Base-by-base conservation (phyloP, 345 rosid genomes). In the Eucalyptus sideroxylon region DNA sequence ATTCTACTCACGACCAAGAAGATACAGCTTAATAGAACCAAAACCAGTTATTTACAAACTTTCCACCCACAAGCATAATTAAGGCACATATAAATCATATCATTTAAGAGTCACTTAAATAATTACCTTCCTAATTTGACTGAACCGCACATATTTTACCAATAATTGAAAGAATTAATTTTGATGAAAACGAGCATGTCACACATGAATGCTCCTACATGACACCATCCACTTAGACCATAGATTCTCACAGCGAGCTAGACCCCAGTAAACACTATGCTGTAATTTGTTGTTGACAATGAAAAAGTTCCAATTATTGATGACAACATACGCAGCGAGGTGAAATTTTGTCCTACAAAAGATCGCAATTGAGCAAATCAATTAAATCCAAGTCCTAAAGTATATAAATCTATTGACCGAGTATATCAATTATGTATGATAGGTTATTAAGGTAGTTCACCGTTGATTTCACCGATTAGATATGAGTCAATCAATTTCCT, bases 311-410 rank as follows among this genome's bases (percentile, higher is more conserved):
- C 4, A 62, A 62, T 27, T 9, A 62, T 62, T 11, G 4, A 62
- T 62, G 69, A 60, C 3, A 4, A 30, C 16, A 60, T 62, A 62
- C n/a, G 69, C 17, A 62, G 7, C 0, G 0, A 1, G 16, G 31
- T 0, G 16, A 4, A 62, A 62, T 11, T 1, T 62, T 60, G 69
- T 60, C 34, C 5, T 4, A 3, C 34, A 62, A 16, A 0, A 6
- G 34, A 62, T 30, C 30, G 69, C 31, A 62, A 62, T 62, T 62
- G 4, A 62, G 31, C 31, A 27, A 17, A 62, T 62, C 69, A 62
- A 62, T 27, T 4, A 62, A 5, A 62, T 62, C 30, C 69, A 62
- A 62, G 4, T 0, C 69, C 69, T 30, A 62, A 62, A 62, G 69
- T 13, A 62, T 3, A 6, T 27, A 62, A 0, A 27, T 6, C 69